Base-by-base conservation (phyloP, 2,329 filamentous ascomycete species). In the Camptophora hylomeconis region DNA sequence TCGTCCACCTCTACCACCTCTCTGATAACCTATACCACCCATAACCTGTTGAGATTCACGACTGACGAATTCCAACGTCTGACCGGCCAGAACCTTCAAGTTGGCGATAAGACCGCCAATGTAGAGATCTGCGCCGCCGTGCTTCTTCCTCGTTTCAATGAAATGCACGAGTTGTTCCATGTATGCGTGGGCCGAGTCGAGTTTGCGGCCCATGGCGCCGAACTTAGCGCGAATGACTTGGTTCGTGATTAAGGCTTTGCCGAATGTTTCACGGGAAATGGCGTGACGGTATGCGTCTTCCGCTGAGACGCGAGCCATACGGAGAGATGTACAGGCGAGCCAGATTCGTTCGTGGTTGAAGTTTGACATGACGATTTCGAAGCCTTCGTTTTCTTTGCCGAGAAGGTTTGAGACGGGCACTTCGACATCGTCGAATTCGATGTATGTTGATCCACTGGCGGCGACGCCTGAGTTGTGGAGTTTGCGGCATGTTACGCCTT, bases 401-500 rank as follows among this genome's bases (percentile, higher is more conserved):
- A 98, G 69, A 9, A 98, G 61, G 56, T 93, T 89, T 49, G 77
- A 79, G 56, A 75, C 77, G 37, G 89, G 84, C 20, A 98, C 70
- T 49, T 86, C 71, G 30, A 95, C 84, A 47, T 95, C 87, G 57
- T 98, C 89, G 47, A 98, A 92, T 12, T 37, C 30, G 25, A 39
- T 39, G 27, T 34, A 39, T 7, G 38, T 38, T 7, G 68, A 82
- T 94, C 56, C 95, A 61, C 81, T 92, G 32, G 89, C 89, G 51
- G 72, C 78, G 62, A 98, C 95, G 35, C 89, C 89, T 27, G 95
- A 75, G 67, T 98, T 98, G 76, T 98, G 89, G 67, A 95, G 95
- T 72, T 95, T 98, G 22, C 86, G 83, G 50, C 95, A 89, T 33
- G 72, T 77, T 65, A 98, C 93, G 15, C 89, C 89, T 30, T 77